Evolutionary conservation across 2,329 filamentous ascomycete species (phyloP).

Genomic region (Nakataea oryzae): DNA sequence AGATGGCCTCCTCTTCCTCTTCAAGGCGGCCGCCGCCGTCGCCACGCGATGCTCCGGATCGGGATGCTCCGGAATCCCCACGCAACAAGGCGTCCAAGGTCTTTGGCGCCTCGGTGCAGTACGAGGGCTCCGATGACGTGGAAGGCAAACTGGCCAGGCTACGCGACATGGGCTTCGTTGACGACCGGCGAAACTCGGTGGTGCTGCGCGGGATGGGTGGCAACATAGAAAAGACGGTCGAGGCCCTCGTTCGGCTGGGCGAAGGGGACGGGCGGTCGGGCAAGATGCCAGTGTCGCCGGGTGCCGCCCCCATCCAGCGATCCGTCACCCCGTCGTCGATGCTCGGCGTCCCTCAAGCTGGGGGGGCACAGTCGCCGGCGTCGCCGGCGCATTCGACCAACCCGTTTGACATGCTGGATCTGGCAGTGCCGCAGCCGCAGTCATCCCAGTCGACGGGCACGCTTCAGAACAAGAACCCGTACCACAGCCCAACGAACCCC

Average conservation of each 20-base stretch:
- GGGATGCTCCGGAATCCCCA: conserved; percentile 26
- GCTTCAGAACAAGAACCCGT: conserved; percentile 46
- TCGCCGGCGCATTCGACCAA: conserved; percentile 42
- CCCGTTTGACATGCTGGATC: conserved; percentile 61
- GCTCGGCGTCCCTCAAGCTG: conserved; percentile 10
- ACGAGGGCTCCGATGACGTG: conserved; percentile 41
- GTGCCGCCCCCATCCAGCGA: conserved; percentile 24
- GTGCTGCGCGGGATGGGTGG: conserved; percentile 77
- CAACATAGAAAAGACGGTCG: conserved; percentile 76
- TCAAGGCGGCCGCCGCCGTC: conserved; percentile 20
- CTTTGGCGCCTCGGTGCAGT: conserved; percentile 59
- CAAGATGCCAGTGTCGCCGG: conserved; percentile 27
- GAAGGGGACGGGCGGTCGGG: conserved; percentile 38
- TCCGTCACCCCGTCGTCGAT: conserved; percentile 42
- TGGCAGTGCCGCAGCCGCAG: conserved; percentile 42
- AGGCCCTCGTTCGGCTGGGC: conserved; percentile 73
- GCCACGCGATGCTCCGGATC: conserved; percentile 19
- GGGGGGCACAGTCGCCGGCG: conserved; percentile 6
- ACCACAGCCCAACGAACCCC: conserved; percentile 53
- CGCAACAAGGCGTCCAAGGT: conserved; percentile 54
- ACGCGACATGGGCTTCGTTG: conserved; percentile 83
- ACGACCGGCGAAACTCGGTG: conserved; percentile 70
- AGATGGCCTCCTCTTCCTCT: conserved; percentile 19
- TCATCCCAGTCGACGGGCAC: conserved; percentile 56
- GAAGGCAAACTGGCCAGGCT: conserved; percentile 70